Base-by-base conservation (phyloP, 108 stramenopile species). In the Cyclotella kingstonii region DNA sequence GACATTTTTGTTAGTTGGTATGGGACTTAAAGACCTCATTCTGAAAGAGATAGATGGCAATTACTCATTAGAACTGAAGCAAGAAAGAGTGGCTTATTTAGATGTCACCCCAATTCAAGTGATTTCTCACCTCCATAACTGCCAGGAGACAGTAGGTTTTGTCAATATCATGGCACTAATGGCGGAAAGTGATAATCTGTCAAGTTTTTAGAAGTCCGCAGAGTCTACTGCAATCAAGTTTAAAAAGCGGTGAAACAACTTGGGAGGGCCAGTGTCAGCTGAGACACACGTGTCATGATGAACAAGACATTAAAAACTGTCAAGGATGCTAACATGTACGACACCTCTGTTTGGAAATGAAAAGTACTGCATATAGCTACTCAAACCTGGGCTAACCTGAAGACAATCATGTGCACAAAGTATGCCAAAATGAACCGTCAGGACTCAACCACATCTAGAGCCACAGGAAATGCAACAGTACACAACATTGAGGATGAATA, bases 391-490 rank as follows among this genome's bases (percentile, higher is more conserved):
- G 26, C 50, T 27, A 52, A 52, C 28, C 3, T 52, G 5, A 52
- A 52, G 50, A 4, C 0, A 8, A 9, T 52, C 7, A 52, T 52
- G 50, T 11, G 26, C 3, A 10, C 12, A 5, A 27, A 52, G 26
- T 52, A 27, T 27, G 28, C 9, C 51, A 52, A 52, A 23, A 21
- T 52, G 4, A 52, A 52, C 28, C 21, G 27, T 28, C 51, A 52
- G 51, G 51, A 52, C 28, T 21, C 51, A 52, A 52, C 51, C 51
- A 52, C 21, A 23, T 21, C 51, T 7, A 52, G 51, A 28, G 51
- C 51, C 23, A 52, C 51, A 52, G 51, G 51, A 27, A 21, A 52
- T 52, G 51, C 51, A 28, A 27, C 51, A 52, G 51, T 14, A 52
- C 23, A 28, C 51, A 28, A 52, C 14, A 28, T 52, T 52, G 51